Evolutionary conservation across 345 rosid genomes (phyloP), one percentile per base, ranked within the genome.

Genomic region (Pistacia atlantica): DNA sequence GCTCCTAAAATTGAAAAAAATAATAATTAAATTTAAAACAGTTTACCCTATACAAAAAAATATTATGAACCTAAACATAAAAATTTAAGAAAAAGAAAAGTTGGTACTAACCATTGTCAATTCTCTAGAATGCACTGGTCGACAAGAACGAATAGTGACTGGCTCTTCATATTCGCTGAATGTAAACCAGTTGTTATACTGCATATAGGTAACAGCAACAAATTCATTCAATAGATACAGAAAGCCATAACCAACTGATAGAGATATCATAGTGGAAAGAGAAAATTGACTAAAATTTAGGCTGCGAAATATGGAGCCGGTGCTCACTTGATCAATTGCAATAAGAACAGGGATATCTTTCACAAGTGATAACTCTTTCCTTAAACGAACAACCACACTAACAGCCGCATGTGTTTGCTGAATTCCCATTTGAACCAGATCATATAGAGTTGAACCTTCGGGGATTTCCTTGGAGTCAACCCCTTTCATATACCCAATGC

Each of bases 111-210:
- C 99, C 89, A 89, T 90, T 77, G 99, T 83, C 80, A 96, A 93
- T 81, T 96, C 95, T 84, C 87, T 88, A 77, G 98, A 97, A 84
- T 96, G 99, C 55, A 96, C 79, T 18, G 90, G 94, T 62, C 87
- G 83, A 79, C 87, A 78, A 78, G 98, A 92, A 69, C 89, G 93
- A 59, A 88, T 78, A 61, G 93, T 87, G 55, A 87, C 87, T 37
- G 98, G 91, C 87, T 93, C 99, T 79, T 92, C 97, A 77, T 88
- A 91, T 85, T 91, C 93, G 38, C 98, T 96, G 89, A 96, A 96
- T 28, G 98, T 91, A 81, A 96, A 96, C 99, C 99, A 96, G 75
- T 75, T 96, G 73, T 91, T 92, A 71, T 93, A 96, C 99, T 93
- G 94, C 67, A 84, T 52, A 77, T 72, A 75, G 73, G 65, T 8